Evolutionary conservation across 345 rosid species (phyloP).

Genomic region (Noccaea caerulescens): DNA sequence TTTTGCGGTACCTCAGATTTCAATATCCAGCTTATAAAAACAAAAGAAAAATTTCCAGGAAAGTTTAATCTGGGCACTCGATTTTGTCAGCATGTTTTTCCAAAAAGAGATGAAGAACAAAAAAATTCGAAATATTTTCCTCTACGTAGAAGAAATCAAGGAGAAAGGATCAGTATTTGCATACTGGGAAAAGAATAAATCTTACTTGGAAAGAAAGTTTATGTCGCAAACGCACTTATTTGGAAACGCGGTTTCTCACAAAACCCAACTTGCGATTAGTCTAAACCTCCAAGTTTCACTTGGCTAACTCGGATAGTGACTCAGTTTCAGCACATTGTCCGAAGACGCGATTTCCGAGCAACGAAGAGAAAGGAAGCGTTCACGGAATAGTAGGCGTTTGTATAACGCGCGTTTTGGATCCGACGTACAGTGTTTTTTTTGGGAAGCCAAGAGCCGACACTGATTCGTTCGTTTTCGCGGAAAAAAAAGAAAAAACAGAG

Average conservation of each 20-base stretch:
- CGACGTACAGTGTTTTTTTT: slow-evolving; percentile 18
- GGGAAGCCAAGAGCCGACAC: slow-evolving; percentile 66
- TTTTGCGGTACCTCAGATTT: slow-evolving; percentile 24
- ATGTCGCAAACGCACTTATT: slow-evolving; percentile 39
- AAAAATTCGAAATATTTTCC: slow-evolving; percentile 26
- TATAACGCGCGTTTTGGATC: slow-evolving; percentile 39
- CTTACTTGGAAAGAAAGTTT: slow-evolving; percentile 37
- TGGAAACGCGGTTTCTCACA: slow-evolving; percentile 38
- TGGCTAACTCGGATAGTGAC: slow-evolving; percentile 36
- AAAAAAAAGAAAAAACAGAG: not conserved
- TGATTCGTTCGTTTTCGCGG: slow-evolving; percentile 44
- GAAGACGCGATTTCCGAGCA: slow-evolving; percentile 28
- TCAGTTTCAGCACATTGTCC: slow-evolving; percentile 46
- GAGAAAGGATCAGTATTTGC: slow-evolving; percentile 27
- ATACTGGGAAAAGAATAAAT: slow-evolving; percentile 35
- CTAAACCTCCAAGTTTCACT: slow-evolving; percentile 21
- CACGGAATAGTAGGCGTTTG: not conserved
- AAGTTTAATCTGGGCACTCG: slow-evolving; percentile 4
- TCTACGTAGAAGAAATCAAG: slow-evolving; percentile 38
- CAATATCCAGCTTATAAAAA: slow-evolving; percentile 30
- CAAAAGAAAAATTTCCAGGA: not conserved
- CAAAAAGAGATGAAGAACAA: slow-evolving; percentile 12
- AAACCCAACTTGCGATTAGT: slow-evolving; percentile 22
- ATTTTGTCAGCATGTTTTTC: slow-evolving; percentile 16
- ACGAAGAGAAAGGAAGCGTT: slow-evolving; percentile 1